Evolutionary conservation across 202 grass and related monocot species (phyloP), one percentile per base, ranked within the genome.

Genomic region (Panicum virgatum): DNA sequence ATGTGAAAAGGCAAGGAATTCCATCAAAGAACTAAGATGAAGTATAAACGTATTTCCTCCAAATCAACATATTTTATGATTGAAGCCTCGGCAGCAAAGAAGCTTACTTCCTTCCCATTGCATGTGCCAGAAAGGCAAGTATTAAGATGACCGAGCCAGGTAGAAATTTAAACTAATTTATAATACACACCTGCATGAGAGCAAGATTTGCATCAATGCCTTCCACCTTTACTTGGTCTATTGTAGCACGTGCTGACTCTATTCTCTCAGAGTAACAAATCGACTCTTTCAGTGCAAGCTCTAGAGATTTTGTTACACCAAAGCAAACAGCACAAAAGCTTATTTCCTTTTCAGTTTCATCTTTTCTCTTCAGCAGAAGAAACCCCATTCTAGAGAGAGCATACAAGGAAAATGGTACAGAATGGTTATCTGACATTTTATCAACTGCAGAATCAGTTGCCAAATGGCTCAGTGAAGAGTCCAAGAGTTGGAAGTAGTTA

Each of bases 201-300:
- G 88, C 84, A 64, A 97, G 38, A 83, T 97, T 97, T 88, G 87
- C 89, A 77, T 92, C 85, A 44, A 97, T 69, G 42, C 88, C 89
- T 83, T 94, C 90, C 75, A 93, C 83, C 89, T 91, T 97, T 77
- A 94, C 82, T 84, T 94, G 80, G 85, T 97, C 80, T 6, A 92
- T 53, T 12, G 94, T 90, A 56, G 94, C 94, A 77, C 85, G 86
- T 72, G 91, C 91, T 71, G 82, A 90, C 68, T 94, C 89, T 83
- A 77, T 85, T 79, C 84, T 90, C 73, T 91, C 87, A 77, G 89
- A 97, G 86, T 92, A 69, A 62, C 80, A 89, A 85, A 94, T 81
- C 70, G 94, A 97, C 75, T 97, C 94, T 92, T 94, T 38, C 48
- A 92, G 75, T 86, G 95, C 92, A 61, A 64, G 75, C 73, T 94